Evolutionary conservation across 2,329 filamentous ascomycete genomes (phyloP).

Genomic region (Fusarium pilosicola): DNA sequence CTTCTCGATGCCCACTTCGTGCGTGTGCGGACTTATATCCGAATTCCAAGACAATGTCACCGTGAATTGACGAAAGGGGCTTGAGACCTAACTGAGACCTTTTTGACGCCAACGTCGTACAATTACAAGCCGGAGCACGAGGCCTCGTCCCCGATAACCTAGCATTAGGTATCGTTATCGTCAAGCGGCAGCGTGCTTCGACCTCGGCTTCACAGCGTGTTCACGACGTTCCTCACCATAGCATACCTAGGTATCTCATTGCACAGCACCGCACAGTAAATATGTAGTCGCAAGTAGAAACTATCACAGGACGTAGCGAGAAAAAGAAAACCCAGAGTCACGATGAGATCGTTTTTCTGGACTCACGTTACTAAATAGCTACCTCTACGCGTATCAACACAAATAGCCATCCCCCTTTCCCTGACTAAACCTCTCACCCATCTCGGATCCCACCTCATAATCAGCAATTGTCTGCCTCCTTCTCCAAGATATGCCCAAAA

Average conservation of each 20-base stretch:
- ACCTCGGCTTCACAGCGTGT: constrained; percentile 2
- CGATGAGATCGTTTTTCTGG: constrained; percentile 26
- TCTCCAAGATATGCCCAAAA: background rate
- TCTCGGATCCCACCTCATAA: constrained; percentile 9
- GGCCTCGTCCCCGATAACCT: background rate
- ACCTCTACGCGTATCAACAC: constrained; percentile 13
- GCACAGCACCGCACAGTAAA: background rate
- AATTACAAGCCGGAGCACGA: constrained; percentile 4
- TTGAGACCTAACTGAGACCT: constrained; percentile 24
- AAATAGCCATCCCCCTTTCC: constrained; percentile 6
- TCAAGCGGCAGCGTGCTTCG: constrained; percentile 11
- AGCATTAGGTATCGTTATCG: background rate
- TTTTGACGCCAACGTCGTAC: constrained; percentile 10
- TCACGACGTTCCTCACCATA: constrained; percentile 11
- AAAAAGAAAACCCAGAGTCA: constrained; percentile 4
- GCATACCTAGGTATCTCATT: background rate
- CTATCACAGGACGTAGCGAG: constrained; percentile 20
- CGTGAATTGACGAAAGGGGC: constrained; percentile 5
- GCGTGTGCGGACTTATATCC: background rate
- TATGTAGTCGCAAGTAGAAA: constrained; percentile 4
- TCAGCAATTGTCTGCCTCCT: background rate
- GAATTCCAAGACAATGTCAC: constrained; percentile 6
- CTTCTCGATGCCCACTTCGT: background rate
- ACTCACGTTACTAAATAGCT: constrained; percentile 18
- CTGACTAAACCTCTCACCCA: constrained; percentile 11